Evolutionary conservation across 73 alveolate genomes (phyloP).

Genomic region (Tetrahymena thermophila): DNA sequence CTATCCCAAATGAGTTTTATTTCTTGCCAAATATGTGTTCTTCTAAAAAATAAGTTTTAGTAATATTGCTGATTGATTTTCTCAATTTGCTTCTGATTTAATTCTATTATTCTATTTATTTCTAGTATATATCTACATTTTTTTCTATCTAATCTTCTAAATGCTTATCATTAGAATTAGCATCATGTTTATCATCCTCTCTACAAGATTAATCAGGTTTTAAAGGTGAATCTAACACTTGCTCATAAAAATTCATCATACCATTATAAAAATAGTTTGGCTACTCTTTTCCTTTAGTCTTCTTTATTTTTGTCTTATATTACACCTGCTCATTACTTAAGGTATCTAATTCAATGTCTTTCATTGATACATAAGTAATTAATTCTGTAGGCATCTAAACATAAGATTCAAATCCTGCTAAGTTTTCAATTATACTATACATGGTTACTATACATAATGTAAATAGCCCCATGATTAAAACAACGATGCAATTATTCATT

Average conservation of each 20-base stretch:
- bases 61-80: neutral
- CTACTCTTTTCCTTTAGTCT: neutral
- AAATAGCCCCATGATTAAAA: neutral
- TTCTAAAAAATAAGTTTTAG: neutral
- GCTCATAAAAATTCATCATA: neutral
- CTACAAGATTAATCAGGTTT: neutral
- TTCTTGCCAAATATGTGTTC: neutral
- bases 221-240: neutral
- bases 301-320: neutral
- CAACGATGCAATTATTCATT: neutral
- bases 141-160: neutral
- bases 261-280: neutral
- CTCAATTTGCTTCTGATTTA: neutral
- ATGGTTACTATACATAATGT: neutral
- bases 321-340: neutral
- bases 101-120: neutral
- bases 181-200: neutral
- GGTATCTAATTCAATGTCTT: neutral
- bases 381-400: neutral
- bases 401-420: neutral
- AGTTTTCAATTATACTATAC: neutral
- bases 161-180: neutral
- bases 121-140: neutral
- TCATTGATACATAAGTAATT: neutral
- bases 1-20: neutral